Conservation (phyloP, 148 eudicot genomes). For the Beta vulgaris region DNA sequence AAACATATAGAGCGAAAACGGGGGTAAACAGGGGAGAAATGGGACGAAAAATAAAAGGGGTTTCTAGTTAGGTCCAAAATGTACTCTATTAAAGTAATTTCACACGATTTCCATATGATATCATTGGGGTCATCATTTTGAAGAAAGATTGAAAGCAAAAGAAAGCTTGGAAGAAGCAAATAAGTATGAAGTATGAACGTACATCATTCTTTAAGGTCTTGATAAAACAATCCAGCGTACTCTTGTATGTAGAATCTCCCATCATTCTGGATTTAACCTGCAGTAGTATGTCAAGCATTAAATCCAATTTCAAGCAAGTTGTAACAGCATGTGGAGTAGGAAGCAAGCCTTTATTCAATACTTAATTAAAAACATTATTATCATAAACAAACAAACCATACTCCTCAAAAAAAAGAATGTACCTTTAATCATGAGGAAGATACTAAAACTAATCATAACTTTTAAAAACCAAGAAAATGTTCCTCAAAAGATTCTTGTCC, state of each 20-base stretch:
- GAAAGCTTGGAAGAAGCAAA: not conserved
- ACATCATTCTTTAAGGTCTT: constrained; percentile 94
- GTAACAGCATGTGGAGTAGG: too few relatives aligned
- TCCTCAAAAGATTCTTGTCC: not conserved
- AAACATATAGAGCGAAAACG: too few relatives aligned
- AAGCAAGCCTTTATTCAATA: too few relatives aligned
- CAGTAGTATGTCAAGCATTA: constrained; percentile 13
- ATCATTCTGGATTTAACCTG: constrained; percentile 99
- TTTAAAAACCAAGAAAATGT: not conserved
- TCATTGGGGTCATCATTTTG: not conserved
- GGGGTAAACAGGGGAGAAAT: too few relatives aligned
- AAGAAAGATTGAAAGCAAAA: not conserved
- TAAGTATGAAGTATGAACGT: constrained; percentile 27
- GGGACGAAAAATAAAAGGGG: too few relatives aligned
- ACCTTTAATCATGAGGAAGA: not conserved
- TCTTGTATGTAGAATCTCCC: constrained; percentile 91
- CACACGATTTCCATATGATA: too few relatives aligned
- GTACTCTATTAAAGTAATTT: too few relatives aligned
- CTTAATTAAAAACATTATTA: too few relatives aligned
- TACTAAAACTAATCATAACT: not conserved
- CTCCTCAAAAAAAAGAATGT: not conserved
- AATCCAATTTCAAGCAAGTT: not conserved
- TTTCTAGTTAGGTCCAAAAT: not conserved
- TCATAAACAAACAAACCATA: not conserved
- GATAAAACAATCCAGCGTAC: constrained; percentile 79